These are phyloP conservation scores for Mycena latifolia DNA, from an alignment of 768 basidiomycete genomes.

Conservation along the genomic window DNA sequence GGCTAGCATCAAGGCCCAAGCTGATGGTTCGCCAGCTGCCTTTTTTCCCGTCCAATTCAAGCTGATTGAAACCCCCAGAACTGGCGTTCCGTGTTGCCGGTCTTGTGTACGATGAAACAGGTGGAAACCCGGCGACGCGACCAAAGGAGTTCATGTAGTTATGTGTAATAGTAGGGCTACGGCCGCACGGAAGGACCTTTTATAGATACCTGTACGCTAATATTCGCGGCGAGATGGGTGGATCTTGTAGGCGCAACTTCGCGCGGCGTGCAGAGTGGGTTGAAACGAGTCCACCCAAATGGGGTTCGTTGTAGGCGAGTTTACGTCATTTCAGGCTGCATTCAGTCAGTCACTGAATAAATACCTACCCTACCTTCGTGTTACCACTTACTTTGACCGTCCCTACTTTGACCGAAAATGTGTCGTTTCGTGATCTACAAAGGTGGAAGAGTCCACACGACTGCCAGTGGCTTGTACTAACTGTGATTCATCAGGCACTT, in stretches of 20 bases:
- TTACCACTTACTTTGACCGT: neutral
- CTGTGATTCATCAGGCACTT: constrained; percentile 63
- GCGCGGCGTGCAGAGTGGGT: no score
- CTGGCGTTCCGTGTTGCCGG: constrained; percentile 90
- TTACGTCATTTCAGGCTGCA: constrained; percentile 24
- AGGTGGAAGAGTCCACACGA: constrained; percentile 22
- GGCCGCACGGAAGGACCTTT: constrained; percentile 17
- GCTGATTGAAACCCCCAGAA: constrained; percentile 56
- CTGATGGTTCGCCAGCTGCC: constrained; percentile 77
- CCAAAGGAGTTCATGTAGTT: constrained; percentile 81
- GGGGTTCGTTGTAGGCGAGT: no score
- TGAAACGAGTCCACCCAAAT: no score
- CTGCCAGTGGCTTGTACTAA: neutral
- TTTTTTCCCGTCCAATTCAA: constrained; percentile 4
- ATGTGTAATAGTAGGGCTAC: neutral
- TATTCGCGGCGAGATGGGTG: no score
- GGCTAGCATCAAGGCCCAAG: constrained; percentile 77
- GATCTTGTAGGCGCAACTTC: no score
- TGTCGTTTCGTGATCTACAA: constrained; percentile 97
- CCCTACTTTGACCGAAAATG: constrained; percentile 55
- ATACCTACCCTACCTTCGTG: no score
- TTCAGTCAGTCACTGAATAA: constrained; percentile 7
- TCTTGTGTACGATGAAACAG: constrained; percentile 85
- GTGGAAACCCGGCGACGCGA: constrained; percentile 81
- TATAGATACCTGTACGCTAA: constrained; percentile 14